Evolutionary conservation across 768 basidiomycete genomes (phyloP), one percentile per base, ranked within the genome.

Genomic region (Lentinula raphanica): DNA sequence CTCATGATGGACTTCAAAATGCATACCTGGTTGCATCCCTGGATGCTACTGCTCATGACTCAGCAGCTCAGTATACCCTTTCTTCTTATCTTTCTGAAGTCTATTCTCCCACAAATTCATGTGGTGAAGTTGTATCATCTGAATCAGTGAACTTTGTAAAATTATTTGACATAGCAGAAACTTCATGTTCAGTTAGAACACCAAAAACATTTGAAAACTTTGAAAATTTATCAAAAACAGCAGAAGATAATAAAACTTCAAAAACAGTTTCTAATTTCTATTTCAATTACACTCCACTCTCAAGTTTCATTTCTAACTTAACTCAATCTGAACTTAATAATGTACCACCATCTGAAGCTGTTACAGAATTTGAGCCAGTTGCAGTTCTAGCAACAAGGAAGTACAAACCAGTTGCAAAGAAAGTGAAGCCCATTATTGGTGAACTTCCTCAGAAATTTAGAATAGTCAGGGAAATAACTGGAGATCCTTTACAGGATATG

Each of bases 391-490:
- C 45, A 19, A 42, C n/a, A 29, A 51, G 53, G 21, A 66, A 66
- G 35, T 67, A 67, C 46, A 67, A 67, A 44, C 64, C 62, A 21
- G 62, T 67, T 1, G 62, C 36, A 5, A 32, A 58, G 40, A 64
- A 67, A 29, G 60, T 66, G 0, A 59, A 59, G 15, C 63, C 68
- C 0, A 28, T 66, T 0, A 21, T 61, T 5, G 61, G 56, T 0
- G 38, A 48, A 7, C 27, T 62, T 3, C 68, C 66, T 3, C 49
- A 61, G 13, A 42, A 65, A 12, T 68, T 65, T 27, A 31, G 63
- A 5, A 66, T 70, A 13, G 50, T 45, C 1, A 58, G 64, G 9
- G 49, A 65, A 4, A 66, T 69, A 17, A 25, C 35, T 2, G 66
- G 64, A 5, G 61, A 69, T 55, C 65, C 66, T 0, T 46, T 69